phyloP scores from a whole-genome alignment of 805 yeast species.

The Yarrowia yakushimensis region DNA sequence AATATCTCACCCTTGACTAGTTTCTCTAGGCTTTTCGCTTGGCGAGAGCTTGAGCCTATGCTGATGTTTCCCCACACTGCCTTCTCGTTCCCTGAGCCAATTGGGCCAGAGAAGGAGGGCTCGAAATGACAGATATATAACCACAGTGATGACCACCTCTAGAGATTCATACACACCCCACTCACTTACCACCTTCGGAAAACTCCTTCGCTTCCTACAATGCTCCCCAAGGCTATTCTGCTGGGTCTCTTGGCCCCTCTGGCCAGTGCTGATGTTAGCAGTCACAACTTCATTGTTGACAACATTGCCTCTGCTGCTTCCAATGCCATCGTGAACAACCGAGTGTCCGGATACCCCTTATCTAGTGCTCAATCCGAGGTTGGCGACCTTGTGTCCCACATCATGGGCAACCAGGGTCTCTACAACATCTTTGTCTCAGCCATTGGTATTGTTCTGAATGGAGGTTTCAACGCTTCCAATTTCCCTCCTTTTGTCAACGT shows the following conservation, averaged over 20 bases:
- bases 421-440: background rate
- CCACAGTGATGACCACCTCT: background rate
- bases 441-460: background rate
- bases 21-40: background rate
- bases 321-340: background rate
- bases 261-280: background rate
- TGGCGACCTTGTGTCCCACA: background rate
- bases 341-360: background rate
- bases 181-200: background rate
- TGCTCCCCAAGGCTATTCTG: background rate
- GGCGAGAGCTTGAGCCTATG: conserved; percentile 3
- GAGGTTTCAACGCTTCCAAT: background rate
- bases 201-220: background rate
- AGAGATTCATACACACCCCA: background rate
- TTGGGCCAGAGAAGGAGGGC: background rate
- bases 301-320: background rate
- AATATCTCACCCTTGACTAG: background rate
- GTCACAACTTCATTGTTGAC: background rate
- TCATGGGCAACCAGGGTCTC: conserved; percentile 8
- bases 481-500: background rate
- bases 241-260: background rate
- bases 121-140: background rate
- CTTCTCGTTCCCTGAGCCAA: background rate
- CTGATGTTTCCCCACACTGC: background rate
- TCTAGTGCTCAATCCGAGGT: background rate